phyloP scores from a whole-genome alignment of 2,329 filamentous ascomycete genomes.

The Hymenoscyphus repandus region DNA sequence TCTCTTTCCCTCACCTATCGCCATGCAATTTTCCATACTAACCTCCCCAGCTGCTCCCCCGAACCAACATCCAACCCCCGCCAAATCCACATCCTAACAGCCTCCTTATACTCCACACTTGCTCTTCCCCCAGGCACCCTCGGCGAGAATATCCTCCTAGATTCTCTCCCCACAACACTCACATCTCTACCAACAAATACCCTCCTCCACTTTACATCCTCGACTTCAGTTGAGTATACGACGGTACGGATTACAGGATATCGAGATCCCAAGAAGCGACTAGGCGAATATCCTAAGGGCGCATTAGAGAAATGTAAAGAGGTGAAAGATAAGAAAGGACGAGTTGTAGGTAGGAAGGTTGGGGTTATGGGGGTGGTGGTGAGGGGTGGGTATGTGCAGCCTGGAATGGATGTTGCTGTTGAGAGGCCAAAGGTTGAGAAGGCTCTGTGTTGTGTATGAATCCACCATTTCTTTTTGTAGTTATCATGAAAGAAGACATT shows the following conservation, averaged over 20 bases:
- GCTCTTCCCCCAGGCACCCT: conserved; percentile 15
- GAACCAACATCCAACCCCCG: background rate
- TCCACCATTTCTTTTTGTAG: background rate
- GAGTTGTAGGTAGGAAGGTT: background rate
- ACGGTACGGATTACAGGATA: background rate
- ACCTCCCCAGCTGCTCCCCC: background rate
- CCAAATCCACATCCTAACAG: conserved; percentile 5
- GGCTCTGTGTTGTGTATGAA: background rate
- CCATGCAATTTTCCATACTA: background rate
- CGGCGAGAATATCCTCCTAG: conserved; percentile 23
- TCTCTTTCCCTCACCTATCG: too few species aligned
- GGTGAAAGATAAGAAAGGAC: background rate
- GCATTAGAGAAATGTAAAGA: background rate
- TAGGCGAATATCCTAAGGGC: background rate
- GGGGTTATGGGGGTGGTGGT: background rate
- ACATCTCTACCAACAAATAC: conserved; percentile 12
- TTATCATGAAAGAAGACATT: too few species aligned
- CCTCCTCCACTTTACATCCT: conserved; percentile 14
- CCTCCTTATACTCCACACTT: background rate
- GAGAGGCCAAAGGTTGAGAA: background rate
- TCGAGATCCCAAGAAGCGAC: background rate
- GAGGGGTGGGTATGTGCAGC: background rate
- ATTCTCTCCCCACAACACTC: conserved; percentile 9
- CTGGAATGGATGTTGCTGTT: background rate
- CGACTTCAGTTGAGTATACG: background rate